Percentiles rank a stretch among this genome's conserved stretches.
These are phyloP conservation scores for Cladosporium sp. DNA, from an alignment of 2,329 filamentous ascomycete genomes.

Conservation along the genomic window DNA sequence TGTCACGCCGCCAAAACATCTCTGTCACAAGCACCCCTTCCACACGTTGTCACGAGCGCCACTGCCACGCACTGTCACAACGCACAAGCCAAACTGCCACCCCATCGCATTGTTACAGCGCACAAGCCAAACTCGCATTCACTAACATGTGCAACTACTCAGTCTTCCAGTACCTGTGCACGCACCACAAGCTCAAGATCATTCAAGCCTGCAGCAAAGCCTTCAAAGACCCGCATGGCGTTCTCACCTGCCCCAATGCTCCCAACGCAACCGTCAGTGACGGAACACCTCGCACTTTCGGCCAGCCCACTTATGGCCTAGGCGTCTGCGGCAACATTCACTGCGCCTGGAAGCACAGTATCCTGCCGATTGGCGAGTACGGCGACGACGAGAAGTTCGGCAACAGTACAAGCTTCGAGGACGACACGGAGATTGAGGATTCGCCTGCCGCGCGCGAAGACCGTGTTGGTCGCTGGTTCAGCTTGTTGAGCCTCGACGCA, in stretches of 20 bases:
- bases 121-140: neutral
- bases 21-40: neutral
- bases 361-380: constrained; percentile 15
- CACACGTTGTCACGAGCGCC: neutral
- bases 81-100: neutral
- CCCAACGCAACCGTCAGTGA: constrained; percentile 18
- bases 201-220: constrained; percentile 17
- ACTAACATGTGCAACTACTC: constrained; percentile 24
- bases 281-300: constrained; percentile 5
- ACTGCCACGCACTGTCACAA: neutral
- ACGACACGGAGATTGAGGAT: constrained; percentile 24
- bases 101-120: neutral
- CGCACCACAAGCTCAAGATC: constrained; percentile 25
- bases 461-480: constrained; percentile 24
- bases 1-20: neutral
- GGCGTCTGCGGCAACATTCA: constrained; percentile 25
- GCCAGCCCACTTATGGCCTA: constrained; percentile 20
- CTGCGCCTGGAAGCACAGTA: constrained; percentile 15
- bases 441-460: constrained; percentile 22
- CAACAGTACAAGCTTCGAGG: constrained; percentile 35
- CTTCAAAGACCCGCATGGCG: constrained; percentile 20
- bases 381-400: constrained; percentile 32
- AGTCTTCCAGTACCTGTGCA: constrained; percentile 25
- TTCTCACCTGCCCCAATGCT: constrained; percentile 20
- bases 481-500: constrained; percentile 21